Evolutionary conservation across 805 yeast genomes (phyloP).

Genomic region (Yamadazyma ubonensis): DNA sequence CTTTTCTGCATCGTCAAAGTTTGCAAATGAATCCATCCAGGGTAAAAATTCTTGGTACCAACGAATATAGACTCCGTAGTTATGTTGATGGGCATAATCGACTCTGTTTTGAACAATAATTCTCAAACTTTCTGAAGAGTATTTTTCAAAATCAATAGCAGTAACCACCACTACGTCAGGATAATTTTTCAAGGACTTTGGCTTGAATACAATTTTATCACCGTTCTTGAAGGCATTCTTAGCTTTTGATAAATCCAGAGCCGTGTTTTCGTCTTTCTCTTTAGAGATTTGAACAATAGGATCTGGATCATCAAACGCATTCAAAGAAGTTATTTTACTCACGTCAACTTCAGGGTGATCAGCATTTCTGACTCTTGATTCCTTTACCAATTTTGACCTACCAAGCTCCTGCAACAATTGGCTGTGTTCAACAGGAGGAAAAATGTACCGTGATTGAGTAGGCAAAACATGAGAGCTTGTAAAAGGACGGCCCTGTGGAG

Average conservation of each 20-base stretch:
- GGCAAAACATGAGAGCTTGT: conserved; percentile 36
- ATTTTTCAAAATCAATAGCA: conserved; percentile 70
- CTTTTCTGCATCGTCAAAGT: conserved; percentile 41
- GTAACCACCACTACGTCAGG: conserved; percentile 79
- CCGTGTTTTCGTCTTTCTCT: conserved; percentile 49
- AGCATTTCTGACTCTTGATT: conserved; percentile 47
- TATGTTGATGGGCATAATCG: conserved; percentile 79
- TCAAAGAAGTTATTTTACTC: conserved; percentile 36
- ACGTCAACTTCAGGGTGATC: conserved; percentile 38
- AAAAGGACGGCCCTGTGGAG: conserved; percentile 34
- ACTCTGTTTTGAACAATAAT: conserved; percentile 81
- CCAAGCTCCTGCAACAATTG: conserved; percentile 58
- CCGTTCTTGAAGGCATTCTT: conserved; percentile 62
- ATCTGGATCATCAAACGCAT: conserved; percentile 44
- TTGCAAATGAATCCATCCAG: conserved; percentile 42
- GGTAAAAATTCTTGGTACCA: conserved; percentile 85
- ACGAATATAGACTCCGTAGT: conserved; percentile 80
- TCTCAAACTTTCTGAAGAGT: conserved; percentile 57
- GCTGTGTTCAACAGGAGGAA: conserved; percentile 75
- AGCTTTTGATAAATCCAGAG: conserved; percentile 43
- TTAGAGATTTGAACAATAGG: conserved; percentile 31
- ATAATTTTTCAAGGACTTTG: conserved; percentile 32
- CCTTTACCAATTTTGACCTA: conserved; percentile 49
- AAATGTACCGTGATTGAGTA: conserved; percentile 55
- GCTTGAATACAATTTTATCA: conserved; percentile 55